These are phyloP conservation scores for Carex littledalei DNA, from an alignment of 176 grass and related monocot genomes.

Conservation along the genomic window DNA sequence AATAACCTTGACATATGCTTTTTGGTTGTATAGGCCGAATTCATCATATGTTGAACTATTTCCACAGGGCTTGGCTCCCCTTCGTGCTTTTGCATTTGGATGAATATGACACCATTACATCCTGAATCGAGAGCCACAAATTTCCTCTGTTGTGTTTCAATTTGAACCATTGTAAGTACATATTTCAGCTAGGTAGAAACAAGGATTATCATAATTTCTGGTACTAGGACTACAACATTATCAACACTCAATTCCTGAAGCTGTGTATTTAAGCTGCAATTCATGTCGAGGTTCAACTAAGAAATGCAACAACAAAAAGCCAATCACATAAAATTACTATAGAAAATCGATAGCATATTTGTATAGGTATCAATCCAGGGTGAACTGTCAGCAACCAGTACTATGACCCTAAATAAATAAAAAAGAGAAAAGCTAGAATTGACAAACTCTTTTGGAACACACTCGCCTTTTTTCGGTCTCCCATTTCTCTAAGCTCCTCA, in stretches of 20 bases:
- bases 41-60: conserved; percentile 87
- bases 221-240: neutral
- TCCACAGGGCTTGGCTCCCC: conserved; percentile 72
- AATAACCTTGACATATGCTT: conserved; percentile 98
- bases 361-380: neutral
- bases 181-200: neutral
- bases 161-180: neutral
- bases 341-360: neutral
- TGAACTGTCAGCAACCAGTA: neutral
- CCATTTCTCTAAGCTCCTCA: conserved; percentile 73
- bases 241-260: neutral
- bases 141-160: conserved; percentile 54
- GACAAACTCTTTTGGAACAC: conserved; percentile 1
- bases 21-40: conserved; percentile 55
- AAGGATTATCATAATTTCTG: neutral
- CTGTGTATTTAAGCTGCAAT: neutral
- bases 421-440: neutral
- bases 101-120: conserved; percentile 82
- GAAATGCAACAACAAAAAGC: neutral
- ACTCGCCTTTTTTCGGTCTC: conserved; percentile 82
- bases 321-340: neutral
- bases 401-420: neutral
- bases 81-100: conserved; percentile 78
- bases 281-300: neutral
- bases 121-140: conserved; percentile 80